Evolutionary conservation across 192 early-diverging fungal genomes (phyloP).

Genomic region (Umbelopsis vinacea): DNA sequence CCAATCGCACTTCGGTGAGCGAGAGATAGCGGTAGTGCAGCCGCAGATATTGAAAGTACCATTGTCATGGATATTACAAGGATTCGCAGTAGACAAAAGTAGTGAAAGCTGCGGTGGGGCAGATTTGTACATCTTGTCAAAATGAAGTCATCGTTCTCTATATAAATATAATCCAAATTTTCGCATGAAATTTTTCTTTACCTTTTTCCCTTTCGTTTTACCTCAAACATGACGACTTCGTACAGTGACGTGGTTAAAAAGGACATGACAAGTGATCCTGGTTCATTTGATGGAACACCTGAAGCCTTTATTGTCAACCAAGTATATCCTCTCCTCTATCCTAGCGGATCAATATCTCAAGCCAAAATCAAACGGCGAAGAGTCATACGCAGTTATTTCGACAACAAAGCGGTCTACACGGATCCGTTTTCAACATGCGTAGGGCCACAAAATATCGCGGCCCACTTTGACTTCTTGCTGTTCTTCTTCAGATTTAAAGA

Average conservation of each 20-base stretch:
- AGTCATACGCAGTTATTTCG: not conserved
- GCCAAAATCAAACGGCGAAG: not conserved
- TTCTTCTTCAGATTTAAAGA: conserved; percentile 10
- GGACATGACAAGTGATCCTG: not conserved
- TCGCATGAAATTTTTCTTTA: conserved; percentile 4
- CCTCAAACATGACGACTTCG: not conserved
- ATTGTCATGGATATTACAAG: conserved; percentile 21
- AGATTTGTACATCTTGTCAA: conserved; percentile 1
- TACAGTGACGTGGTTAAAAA: conserved; percentile 12
- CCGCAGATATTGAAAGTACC: not conserved
- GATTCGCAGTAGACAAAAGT: not conserved
- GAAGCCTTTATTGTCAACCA: conserved; percentile 1
- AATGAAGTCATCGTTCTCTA: conserved; percentile 6
- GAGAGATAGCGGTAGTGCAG: not conserved
- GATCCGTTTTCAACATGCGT: conserved; percentile 2
- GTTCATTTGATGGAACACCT: not conserved
- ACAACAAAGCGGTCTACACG: not conserved
- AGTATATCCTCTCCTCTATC: conserved; percentile 9
- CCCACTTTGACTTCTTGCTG: conserved; percentile 10
- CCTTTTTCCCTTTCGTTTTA: not conserved
- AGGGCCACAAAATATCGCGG: not conserved
- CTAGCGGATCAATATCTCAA: not conserved
- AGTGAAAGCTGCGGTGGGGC: not conserved
- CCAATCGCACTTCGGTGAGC: not conserved
- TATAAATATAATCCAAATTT: not conserved